Conservation (phyloP, 1,284 basidiomycete species). For the Cystobasidiaceae sp. region DNA sequence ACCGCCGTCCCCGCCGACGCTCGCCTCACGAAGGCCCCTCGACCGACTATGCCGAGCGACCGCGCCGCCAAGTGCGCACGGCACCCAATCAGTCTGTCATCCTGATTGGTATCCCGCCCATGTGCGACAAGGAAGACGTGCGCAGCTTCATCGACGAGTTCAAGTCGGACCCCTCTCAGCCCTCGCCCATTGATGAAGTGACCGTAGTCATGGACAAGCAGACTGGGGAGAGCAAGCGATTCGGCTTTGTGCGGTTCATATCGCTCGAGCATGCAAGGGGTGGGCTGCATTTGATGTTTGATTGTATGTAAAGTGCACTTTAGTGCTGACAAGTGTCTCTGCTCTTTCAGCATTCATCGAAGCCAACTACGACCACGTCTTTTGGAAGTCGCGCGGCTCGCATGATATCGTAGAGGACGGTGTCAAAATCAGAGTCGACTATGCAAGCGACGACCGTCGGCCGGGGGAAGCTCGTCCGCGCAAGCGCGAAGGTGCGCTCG, state of each 20-base stretch:
- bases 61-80: neutral
- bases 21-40: neutral
- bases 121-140: constrained; percentile 16
- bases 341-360: constrained; percentile 65
- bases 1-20: neutral
- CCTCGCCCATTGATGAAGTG: constrained; percentile 51
- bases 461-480: constrained; percentile 16
- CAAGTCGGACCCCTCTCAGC: constrained; percentile 15
- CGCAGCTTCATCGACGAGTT: constrained; percentile 28
- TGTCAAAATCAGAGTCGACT: constrained; percentile 39
- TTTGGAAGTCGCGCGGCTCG: constrained; percentile 36
- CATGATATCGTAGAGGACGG: constrained; percentile 31
- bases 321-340: neutral
- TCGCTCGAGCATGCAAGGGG: constrained; percentile 65
- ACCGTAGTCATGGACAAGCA: constrained; percentile 89
- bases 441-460: constrained; percentile 22
- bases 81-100: constrained; percentile 38
- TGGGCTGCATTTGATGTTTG: neutral
- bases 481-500: constrained; percentile 52
- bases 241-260: constrained; percentile 87
- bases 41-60: constrained; percentile 1
- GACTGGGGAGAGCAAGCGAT: constrained; percentile 81
- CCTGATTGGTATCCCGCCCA: constrained; percentile 39
- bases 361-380: constrained; percentile 51
- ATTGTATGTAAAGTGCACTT: too few relatives aligned